A percentile compares a stretch with the other conserved stretches of the same genome.
phyloP scores from a whole-genome alignment of 2,329 filamentous ascomycete species.

The Colletotrichum echinochloae region DNA sequence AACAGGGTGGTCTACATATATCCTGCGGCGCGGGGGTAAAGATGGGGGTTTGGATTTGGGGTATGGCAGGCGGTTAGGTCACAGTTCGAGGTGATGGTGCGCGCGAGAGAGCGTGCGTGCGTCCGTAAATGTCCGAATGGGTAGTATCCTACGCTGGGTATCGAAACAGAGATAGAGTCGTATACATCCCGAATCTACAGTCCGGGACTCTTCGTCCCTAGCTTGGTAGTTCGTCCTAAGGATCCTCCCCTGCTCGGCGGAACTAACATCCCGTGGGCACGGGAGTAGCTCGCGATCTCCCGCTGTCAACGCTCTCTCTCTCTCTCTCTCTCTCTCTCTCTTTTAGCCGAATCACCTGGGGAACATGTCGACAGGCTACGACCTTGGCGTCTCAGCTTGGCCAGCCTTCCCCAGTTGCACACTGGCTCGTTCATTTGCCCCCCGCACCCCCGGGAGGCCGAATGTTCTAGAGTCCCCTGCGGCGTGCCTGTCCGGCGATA shows the following conservation, averaged over 20 bases:
- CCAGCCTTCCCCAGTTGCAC: neutral
- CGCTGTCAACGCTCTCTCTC: neutral
- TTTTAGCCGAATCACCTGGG: neutral
- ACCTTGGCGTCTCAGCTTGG: neutral
- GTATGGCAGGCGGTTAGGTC: neutral
- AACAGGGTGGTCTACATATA: neutral
- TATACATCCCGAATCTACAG: neutral
- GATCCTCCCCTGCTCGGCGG: neutral
- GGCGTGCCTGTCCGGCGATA: neutral
- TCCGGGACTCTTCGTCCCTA: neutral
- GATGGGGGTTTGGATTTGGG: neutral
- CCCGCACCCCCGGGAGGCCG: neutral
- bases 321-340: neutral
- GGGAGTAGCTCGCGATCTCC: neutral
- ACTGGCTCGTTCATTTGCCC: neutral
- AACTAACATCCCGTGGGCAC: neutral
- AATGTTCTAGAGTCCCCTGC: neutral
- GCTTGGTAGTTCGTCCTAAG: neutral
- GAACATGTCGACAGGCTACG: neutral
- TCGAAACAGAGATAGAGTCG: neutral
- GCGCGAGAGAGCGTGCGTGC: neutral
- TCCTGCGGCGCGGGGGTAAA: neutral
- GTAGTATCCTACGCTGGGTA: neutral
- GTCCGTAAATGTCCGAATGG: constrained; percentile 4
- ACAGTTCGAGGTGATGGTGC: no score